phyloP scores from a whole-genome alignment of 73 alveolate species.

The Paramecium bursaria region DNA sequence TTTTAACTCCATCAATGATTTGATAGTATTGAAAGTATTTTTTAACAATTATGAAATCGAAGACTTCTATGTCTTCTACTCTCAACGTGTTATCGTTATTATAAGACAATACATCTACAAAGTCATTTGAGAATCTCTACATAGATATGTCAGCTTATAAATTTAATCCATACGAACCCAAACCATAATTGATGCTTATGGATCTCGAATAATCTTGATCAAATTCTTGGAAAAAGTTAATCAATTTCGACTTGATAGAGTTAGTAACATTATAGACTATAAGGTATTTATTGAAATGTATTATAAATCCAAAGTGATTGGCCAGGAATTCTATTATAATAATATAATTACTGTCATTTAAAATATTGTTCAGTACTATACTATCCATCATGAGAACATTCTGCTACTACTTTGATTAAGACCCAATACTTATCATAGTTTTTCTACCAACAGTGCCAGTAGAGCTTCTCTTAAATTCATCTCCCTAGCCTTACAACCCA shows the following conservation, averaged over 20 bases:
- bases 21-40: conserved; percentile 7
- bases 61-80: conserved; percentile 11
- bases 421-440: not conserved
- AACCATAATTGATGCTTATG: conserved; percentile 16
- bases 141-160: not conserved
- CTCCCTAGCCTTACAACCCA: not conserved
- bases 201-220: conserved; percentile 37
- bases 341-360: conserved; percentile 50
- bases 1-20: conserved; percentile 28
- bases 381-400: conserved; percentile 53
- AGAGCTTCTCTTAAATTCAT: conserved; percentile 24
- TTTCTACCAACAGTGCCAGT: not conserved
- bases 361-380: conserved; percentile 5
- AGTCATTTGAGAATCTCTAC: not conserved
- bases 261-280: conserved; percentile 16
- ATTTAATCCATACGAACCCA: conserved; percentile 29
- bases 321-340: too few relatives aligned
- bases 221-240: not conserved
- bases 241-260: not conserved
- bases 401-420: not conserved
- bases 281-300: conserved; percentile 40
- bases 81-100: not conserved
- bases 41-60: conserved; percentile 29
- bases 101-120: conserved; percentile 9
- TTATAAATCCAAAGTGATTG: conserved; percentile 57